phyloP scores from a whole-genome alignment of 2,329 filamentous ascomycete genomes.

The Aspergillus neoniger region DNA sequence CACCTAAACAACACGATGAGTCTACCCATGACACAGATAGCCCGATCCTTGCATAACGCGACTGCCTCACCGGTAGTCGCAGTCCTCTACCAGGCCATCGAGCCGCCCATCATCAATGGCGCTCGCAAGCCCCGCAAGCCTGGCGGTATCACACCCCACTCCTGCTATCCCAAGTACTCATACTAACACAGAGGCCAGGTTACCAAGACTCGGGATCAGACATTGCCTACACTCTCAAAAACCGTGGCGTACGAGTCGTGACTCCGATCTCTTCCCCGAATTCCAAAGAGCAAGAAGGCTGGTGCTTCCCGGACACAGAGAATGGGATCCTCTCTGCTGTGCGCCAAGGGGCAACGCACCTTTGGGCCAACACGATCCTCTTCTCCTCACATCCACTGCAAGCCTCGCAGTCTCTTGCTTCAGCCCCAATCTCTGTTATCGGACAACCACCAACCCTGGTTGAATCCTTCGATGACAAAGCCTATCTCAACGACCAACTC shows the following conservation, averaged over 20 bases:
- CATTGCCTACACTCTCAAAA: constrained; percentile 47
- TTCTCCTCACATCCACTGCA: constrained; percentile 54
- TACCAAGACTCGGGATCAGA: constrained; percentile 54
- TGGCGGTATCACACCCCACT: constrained; percentile 37
- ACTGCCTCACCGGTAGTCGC: constrained; percentile 36
- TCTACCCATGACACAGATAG: not conserved
- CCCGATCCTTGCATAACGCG: not conserved
- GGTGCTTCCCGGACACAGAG: constrained; percentile 50
- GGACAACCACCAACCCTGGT: constrained; percentile 52
- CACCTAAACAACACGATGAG: not conserved
- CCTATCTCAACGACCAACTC: constrained; percentile 50
- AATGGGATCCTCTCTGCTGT: constrained; percentile 46
- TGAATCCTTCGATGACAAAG: constrained; percentile 55
- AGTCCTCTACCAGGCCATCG: constrained; percentile 51
- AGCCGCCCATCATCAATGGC: constrained; percentile 51
- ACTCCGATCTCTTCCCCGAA: constrained; percentile 34
- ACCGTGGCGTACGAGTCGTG: constrained; percentile 34
- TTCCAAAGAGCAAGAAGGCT: constrained; percentile 35
- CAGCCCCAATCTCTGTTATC: constrained; percentile 42
- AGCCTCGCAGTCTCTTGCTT: constrained; percentile 36
- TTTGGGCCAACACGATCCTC: constrained; percentile 56
- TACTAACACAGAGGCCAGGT: constrained; percentile 33
- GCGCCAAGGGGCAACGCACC: constrained; percentile 44
- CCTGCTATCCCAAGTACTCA: not conserved
- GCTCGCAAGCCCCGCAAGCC: constrained; percentile 54